Conservation (phyloP, 306 rosid species). For the Abrus precatorius region DNA sequence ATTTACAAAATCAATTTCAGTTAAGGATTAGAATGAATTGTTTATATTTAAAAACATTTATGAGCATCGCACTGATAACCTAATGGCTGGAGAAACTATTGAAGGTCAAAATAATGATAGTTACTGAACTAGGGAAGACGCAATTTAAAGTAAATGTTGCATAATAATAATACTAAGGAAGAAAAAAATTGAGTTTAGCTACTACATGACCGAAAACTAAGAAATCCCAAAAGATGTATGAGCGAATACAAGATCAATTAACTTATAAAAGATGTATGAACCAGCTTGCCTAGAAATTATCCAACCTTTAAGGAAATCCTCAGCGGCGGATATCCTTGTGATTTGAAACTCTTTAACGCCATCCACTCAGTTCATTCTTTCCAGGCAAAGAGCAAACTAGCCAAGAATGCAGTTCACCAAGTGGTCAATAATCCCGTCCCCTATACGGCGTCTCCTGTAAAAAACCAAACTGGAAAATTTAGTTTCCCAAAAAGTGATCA, state of each 20-base stretch:
- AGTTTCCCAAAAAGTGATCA: conserved; percentile 27
- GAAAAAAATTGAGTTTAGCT: conserved; percentile 40
- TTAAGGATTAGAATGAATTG: too few species aligned
- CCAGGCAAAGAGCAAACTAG: conserved; percentile 37
- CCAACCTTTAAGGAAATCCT: conserved; percentile 29
- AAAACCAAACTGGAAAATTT: neutral
- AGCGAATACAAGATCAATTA: conserved; percentile 49
- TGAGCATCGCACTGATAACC: neutral
- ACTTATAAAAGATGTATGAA: conserved; percentile 34
- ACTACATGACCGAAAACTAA: conserved; percentile 51
- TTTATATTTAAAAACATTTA: too few species aligned
- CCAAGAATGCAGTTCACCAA: conserved; percentile 42
- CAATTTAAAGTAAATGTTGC: conserved; percentile 46
- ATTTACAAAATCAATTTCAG: too few species aligned
- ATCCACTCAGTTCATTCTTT: conserved; percentile 44
- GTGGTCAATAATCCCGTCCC: conserved; percentile 77
- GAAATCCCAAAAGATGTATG: conserved; percentile 49
- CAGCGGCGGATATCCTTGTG: conserved; percentile 36
- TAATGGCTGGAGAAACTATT: neutral
- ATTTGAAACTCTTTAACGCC: conserved; percentile 35
- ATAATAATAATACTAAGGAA: conserved; percentile 38
- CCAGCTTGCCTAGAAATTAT: conserved; percentile 43
- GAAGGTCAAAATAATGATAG: conserved; percentile 17
- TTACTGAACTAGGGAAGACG: conserved; percentile 5
- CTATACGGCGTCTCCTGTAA: conserved; percentile 85